These are phyloP conservation scores for Fusarium sp. DNA, from an alignment of 2,329 filamentous ascomycete species.

Conservation along the genomic window DNA sequence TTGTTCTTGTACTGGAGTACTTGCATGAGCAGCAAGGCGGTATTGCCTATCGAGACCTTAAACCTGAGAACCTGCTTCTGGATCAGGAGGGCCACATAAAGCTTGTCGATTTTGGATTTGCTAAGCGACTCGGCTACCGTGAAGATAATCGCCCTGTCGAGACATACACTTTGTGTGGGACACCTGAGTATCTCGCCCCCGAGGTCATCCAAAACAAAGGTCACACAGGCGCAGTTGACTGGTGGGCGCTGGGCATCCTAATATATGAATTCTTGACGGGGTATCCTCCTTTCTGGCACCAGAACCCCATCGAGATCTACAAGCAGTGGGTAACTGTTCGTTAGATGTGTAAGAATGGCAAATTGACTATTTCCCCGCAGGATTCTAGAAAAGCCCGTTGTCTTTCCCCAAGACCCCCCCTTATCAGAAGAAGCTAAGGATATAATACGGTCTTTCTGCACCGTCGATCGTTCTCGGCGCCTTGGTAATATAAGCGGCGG, in stretches of 20 bases:
- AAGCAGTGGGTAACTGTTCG: conserved; percentile 68
- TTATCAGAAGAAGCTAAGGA: conserved; percentile 78
- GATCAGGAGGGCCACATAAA: conserved; percentile 84
- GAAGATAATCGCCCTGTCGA: conserved; percentile 65
- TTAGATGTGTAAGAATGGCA: not conserved
- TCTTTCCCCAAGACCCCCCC: conserved; percentile 74
- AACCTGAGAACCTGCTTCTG: conserved; percentile 84
- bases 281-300: conserved; percentile 88
- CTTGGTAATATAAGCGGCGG: conserved; percentile 84
- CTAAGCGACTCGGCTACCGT: conserved; percentile 76
- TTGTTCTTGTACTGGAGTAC: conserved; percentile 83
- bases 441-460: conserved; percentile 81
- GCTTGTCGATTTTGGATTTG: conserved; percentile 87
- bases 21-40: conserved; percentile 82
- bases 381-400: conserved; percentile 82
- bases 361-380: conserved; percentile 53
- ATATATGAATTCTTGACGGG: conserved; percentile 88
- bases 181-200: conserved; percentile 85
- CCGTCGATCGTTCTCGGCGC: conserved; percentile 80
- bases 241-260: conserved; percentile 88
- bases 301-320: conserved; percentile 88
- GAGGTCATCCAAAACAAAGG: conserved; percentile 88
- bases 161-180: conserved; percentile 86
- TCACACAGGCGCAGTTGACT: conserved; percentile 81
- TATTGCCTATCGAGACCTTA: conserved; percentile 83